Evolutionary conservation across 257 asterid species (phyloP).

Genomic region (Solanum ossicruentum): DNA sequence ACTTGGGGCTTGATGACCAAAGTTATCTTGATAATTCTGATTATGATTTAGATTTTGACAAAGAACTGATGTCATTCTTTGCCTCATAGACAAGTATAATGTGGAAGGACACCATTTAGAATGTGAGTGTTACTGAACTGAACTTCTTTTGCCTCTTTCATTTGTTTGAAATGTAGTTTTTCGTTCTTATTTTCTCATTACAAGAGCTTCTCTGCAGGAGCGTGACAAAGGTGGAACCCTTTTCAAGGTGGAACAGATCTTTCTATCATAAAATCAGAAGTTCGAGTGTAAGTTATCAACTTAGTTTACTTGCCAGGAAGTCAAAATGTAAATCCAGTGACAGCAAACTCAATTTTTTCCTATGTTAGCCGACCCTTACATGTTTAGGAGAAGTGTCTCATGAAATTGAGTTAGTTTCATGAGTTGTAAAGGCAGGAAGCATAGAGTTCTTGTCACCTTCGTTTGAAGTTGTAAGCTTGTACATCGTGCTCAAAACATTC

Average conservation of each 20-base stretch:
- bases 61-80: conserved; percentile 2
- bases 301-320: background rate
- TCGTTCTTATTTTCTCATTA: background rate
- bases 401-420: background rate
- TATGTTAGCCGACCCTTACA: background rate
- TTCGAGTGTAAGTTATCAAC: background rate
- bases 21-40: background rate
- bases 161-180: background rate
- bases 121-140: background rate
- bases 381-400: background rate
- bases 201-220: background rate
- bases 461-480: background rate
- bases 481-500: background rate
- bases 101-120: background rate
- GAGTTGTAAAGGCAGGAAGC: background rate
- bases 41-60: background rate
- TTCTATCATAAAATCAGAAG: background rate
- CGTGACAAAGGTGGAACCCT: background rate
- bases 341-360: background rate
- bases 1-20: conserved; percentile 2
- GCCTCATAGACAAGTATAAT: background rate
- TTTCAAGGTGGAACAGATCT: background rate
- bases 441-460: background rate
- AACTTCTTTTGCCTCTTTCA: background rate
- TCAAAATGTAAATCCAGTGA: background rate